A percentile compares a stretch with the other conserved stretches of the same genome.
phyloP scores from a whole-genome alignment of 305 asterid genomes.

The Fraxinus ornus region DNA sequence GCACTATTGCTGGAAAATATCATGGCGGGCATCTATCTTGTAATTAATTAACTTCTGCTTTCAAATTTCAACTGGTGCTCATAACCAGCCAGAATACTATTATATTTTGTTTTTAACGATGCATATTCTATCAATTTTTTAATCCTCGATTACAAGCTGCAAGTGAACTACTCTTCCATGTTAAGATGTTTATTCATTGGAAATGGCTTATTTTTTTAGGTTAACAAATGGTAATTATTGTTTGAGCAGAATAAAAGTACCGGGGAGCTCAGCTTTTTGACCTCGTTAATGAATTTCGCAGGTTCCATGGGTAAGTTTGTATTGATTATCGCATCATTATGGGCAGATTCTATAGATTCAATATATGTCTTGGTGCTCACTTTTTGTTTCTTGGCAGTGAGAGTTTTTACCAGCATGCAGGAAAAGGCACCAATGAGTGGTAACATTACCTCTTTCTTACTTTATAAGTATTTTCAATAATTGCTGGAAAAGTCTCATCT shows the following conservation, averaged over 20 bases:
- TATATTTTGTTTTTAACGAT: not conserved
- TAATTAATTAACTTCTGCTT: not conserved
- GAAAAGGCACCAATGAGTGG: slow-evolving; percentile 94
- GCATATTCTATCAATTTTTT: not conserved
- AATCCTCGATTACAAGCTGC: not conserved
- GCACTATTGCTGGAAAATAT: not conserved
- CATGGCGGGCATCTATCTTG: not conserved
- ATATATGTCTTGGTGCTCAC: slow-evolving; percentile 3
- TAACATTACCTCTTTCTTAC: slow-evolving; percentile 27
- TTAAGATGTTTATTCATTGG: not conserved
- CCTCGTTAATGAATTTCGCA: slow-evolving; percentile 81
- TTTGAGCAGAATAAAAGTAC: slow-evolving; percentile 81
- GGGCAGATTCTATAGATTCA: not conserved
- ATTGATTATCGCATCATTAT: not conserved
- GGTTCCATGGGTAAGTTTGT: slow-evolving; percentile 86
- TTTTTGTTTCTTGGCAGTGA: slow-evolving; percentile 53
- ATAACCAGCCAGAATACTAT: not conserved
- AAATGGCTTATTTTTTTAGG: not conserved
- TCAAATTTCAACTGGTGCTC: not conserved
- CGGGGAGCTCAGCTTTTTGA: slow-evolving; percentile 92
- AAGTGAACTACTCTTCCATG: not conserved
- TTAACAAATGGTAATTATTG: slow-evolving; percentile 20
- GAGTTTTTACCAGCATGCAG: slow-evolving; percentile 88
- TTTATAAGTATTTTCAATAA: not conserved
- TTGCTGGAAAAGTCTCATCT: not conserved